Percentiles rank a stretch among this genome's conserved stretches.
These are phyloP conservation scores for Suhomyces vadensis DNA, from an alignment of 805 yeast species.

Conservation along the genomic window DNA sequence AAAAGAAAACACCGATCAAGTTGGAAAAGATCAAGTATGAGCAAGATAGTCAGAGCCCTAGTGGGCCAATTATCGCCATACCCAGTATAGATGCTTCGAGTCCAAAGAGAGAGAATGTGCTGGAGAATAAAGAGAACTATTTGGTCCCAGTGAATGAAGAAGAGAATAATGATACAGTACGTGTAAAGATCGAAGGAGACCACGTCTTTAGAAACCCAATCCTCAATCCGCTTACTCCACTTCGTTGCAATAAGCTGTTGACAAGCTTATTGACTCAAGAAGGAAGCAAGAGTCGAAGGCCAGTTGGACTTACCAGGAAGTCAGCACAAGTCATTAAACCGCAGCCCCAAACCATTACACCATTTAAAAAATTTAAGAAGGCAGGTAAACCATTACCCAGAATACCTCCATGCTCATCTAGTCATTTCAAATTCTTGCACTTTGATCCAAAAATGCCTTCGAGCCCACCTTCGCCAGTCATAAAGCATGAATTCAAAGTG, in stretches of 20 bases:
- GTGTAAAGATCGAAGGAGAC: background rate
- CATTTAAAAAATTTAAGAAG: background rate
- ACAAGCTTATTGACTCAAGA: background rate
- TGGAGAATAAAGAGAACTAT: background rate
- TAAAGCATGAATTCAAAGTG: too few species aligned
- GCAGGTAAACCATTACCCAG: slow-evolving; percentile 3
- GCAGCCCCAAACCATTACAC: background rate
- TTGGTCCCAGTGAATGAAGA: background rate
- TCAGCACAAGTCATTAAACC: background rate
- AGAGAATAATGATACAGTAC: background rate
- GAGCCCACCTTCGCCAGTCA: background rate
- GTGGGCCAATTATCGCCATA: too few species aligned
- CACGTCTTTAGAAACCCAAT: background rate
- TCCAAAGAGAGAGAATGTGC: background rate
- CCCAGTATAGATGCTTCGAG: background rate
- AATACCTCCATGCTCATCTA: slow-evolving; percentile 9
- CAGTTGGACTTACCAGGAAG: slow-evolving; percentile 1
- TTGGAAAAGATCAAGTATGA: slow-evolving; percentile 2
- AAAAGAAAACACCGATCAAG: slow-evolving; percentile 1
- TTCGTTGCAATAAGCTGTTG: background rate
- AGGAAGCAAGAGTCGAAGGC: background rate
- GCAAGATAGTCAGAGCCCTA: too few species aligned
- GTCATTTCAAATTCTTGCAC: slow-evolving; percentile 7
- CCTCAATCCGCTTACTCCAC: background rate
- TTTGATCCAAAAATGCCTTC: background rate